Base-by-base conservation (phyloP, 495 filamentous ascomycete species). In the Aspergillus panamensis region DNA sequence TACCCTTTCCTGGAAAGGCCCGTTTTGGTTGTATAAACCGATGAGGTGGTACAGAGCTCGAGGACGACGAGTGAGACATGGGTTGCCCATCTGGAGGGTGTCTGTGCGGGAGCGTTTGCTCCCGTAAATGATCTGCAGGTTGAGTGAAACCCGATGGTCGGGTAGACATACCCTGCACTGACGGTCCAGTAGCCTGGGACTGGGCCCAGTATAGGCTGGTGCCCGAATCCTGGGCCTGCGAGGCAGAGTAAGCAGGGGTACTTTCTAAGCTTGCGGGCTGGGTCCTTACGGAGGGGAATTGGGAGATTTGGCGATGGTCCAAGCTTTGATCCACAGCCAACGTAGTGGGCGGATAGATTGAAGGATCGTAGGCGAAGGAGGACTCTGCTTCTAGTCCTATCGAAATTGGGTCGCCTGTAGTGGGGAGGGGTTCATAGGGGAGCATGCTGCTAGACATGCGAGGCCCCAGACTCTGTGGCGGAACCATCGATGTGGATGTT, bases 21-120 rank as follows among this genome's bases (percentile, higher is more conserved):
- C 67, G 66, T 47, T 74, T 76, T 1, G 73, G 73, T 42, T 74
- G 70, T 40, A 76, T 76, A 1, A 55, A 42, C 12, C 70, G 69
- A 39, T 67, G 64, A 33, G 61, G 53, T 10, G 45, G 47, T 6
- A 33, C 45, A 0, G 58, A 30, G 13, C 59, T 47, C 7, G 66
- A 37, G 8, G 47, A 55, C 14, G 62, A 59, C 8, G 61, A 42
- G 19, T 64, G 62, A 32, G 55, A 30, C 10, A 50, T 53, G 8
- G 59, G 40, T 39, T 61, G 68, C 30, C 55, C 51, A 25, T 63
- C 65, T 21, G 61, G 69, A 29, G 25, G 51, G 17, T 51, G 59
- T 14, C 58, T 58, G 33, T 31, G 56, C 21, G 48, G 35, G 7
- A 51, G 51, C 29, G 14, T 14, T 45, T 47, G 51, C 19, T 21